phyloP scores from a whole-genome alignment of 2,329 filamentous ascomycete genomes.

The Aureobasidium pullulans region DNA sequence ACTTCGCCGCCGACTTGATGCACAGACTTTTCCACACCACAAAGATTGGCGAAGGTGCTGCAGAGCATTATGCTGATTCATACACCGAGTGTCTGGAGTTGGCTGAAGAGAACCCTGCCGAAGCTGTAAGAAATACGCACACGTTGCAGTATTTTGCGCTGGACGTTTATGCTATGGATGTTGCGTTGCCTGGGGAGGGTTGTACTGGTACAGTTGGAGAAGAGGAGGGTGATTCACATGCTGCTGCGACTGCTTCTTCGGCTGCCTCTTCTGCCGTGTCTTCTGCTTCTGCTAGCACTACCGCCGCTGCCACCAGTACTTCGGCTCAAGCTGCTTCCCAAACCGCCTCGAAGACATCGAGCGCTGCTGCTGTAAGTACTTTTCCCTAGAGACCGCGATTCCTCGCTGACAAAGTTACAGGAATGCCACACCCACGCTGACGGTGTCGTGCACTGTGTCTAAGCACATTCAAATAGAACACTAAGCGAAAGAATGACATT shows the following conservation, averaged over 20 bases:
- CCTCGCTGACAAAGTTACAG: slow-evolving; percentile 6
- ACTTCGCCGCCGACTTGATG: slow-evolving; percentile 59
- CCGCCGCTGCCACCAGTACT: not conserved
- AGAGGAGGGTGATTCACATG: slow-evolving; percentile 6
- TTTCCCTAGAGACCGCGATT: slow-evolving; percentile 43
- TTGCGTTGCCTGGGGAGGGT: slow-evolving; percentile 55
- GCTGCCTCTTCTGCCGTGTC: slow-evolving; percentile 14
- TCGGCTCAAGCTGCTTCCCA: slow-evolving; percentile 2
- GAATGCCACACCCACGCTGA: slow-evolving; percentile 24
- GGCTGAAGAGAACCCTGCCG: slow-evolving; percentile 43
- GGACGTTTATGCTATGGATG: slow-evolving; percentile 59
- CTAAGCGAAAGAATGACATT: no score
- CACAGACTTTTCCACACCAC: slow-evolving; percentile 61
- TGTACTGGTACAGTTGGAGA: slow-evolving; percentile 44
- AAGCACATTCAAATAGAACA: not conserved
- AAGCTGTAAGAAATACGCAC: slow-evolving; percentile 51
- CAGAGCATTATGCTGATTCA: slow-evolving; percentile 56
- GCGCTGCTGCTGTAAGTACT: slow-evolving; percentile 57
- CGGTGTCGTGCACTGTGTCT: slow-evolving; percentile 22
- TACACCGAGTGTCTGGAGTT: slow-evolving; percentile 50
- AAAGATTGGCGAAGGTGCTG: slow-evolving; percentile 49
- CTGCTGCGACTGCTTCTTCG: slow-evolving; percentile 15
- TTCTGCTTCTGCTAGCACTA: not conserved
- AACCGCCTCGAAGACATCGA: slow-evolving; percentile 69
- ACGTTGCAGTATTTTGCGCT: slow-evolving; percentile 62